Evolutionary conservation across 148 eudicot genomes (phyloP).

Genomic region (Rhododendron molle): DNA sequence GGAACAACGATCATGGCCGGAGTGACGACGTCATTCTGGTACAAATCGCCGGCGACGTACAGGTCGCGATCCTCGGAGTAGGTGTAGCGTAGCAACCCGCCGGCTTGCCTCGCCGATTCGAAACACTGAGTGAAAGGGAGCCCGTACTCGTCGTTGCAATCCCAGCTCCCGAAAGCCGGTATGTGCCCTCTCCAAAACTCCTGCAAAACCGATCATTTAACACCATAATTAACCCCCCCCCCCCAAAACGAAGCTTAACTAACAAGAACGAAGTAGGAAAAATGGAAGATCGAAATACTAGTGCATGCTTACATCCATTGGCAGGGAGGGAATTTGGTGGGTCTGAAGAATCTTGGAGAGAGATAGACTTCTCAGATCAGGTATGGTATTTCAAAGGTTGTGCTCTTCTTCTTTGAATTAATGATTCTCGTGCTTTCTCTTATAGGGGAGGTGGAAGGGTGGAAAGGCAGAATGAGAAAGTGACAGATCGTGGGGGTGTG

Average conservation of each 20-base stretch:
- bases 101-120: conserved; percentile 63
- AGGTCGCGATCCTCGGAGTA: conserved; percentile 54
- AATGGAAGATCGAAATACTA: not conserved
- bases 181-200: conserved; percentile 57
- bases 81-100: conserved; percentile 26
- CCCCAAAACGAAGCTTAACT: not conserved
- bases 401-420: too few species aligned
- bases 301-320: conserved; percentile 10
- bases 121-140: conserved; percentile 68
- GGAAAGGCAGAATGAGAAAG: not conserved
- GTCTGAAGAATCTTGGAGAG: not conserved
- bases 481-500: not conserved
- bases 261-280: not conserved
- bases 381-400: not conserved
- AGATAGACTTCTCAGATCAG: not conserved
- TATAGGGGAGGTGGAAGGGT: not conserved
- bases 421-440: not conserved
- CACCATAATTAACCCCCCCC: not conserved
- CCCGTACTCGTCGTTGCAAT: conserved; percentile 33
- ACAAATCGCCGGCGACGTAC: conserved; percentile 84
- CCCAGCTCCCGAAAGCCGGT: conserved; percentile 93
- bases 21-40: conserved; percentile 64
- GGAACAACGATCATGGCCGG: conserved; percentile 94
- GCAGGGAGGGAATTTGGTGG: not conserved
- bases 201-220: not conserved